A percentile compares a stretch with the other conserved stretches of the same genome.
phyloP scores from a whole-genome alignment of 163 green algal genomes.

The Coccomyxa subellipsoidea region DNA sequence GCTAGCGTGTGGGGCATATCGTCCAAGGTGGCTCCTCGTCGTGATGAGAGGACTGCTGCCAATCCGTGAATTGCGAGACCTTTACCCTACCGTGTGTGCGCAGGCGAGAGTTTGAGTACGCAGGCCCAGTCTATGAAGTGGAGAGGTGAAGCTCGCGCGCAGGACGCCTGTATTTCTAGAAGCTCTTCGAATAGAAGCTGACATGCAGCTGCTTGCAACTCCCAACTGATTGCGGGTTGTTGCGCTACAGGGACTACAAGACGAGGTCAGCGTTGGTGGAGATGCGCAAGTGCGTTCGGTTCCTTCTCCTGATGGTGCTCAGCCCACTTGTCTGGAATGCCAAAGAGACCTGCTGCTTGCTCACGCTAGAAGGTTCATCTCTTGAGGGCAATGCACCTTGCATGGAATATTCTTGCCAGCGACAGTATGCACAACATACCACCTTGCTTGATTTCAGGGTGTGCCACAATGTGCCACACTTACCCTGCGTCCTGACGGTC shows the following conservation, averaged over 20 bases:
- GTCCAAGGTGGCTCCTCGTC: no score
- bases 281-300: background rate
- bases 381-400: no score
- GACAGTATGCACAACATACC: background rate
- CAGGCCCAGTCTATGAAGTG: background rate
- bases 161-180: background rate
- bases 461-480: background rate
- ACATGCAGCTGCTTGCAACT: background rate
- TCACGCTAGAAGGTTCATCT: no score
- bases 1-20: background rate
- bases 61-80: no score
- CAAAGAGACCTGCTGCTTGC: background rate
- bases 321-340: background rate
- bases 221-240: background rate
- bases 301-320: background rate
- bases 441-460: background rate
- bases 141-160: background rate
- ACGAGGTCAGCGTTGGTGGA: constrained; percentile 11
- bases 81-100: no score
- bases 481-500: background rate
- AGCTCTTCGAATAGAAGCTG: background rate
- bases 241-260: constrained; percentile 2
- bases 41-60: background rate
- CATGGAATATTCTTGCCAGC: background rate
- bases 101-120: constrained; percentile 7